phyloP scores from a whole-genome alignment of 805 yeast species.

The Maudiozyma serrabonitensis region DNA sequence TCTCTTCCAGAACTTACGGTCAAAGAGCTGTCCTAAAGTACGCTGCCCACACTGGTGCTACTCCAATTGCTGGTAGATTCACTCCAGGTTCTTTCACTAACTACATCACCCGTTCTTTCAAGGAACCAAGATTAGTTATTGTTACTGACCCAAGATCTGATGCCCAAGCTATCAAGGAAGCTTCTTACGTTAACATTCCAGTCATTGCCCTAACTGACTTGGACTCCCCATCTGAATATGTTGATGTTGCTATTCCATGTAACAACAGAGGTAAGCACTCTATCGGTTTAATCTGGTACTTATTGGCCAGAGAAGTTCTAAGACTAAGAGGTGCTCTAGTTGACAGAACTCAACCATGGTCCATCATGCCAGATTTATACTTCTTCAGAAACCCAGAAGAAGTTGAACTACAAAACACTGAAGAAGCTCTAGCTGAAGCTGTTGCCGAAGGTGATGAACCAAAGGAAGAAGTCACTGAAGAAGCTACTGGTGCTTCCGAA shows the following conservation, averaged over 20 bases:
- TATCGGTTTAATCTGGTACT: slow-evolving; percentile 99
- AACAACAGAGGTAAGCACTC: slow-evolving; percentile 99
- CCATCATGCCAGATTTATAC: slow-evolving; percentile 99
- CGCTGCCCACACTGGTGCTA: slow-evolving; percentile 99
- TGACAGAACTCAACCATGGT: slow-evolving; percentile 95
- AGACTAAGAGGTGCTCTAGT: slow-evolving; percentile 97
- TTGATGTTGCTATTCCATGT: slow-evolving; percentile 99
- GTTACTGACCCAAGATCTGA: slow-evolving; percentile 99
- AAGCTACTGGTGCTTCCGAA: slow-evolving; percentile 52
- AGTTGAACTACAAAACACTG: slow-evolving; percentile 69
- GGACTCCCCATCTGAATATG: slow-evolving; percentile 98
- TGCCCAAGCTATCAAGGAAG: slow-evolving; percentile 99
- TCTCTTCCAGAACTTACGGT: slow-evolving; percentile 98
- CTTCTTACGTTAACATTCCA: slow-evolving; percentile 99
- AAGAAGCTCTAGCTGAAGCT: slow-evolving; percentile 64
- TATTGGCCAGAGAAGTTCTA: slow-evolving; percentile 97
- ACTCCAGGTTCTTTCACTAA: slow-evolving; percentile 99
- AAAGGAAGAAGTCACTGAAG: slow-evolving; percentile 73
- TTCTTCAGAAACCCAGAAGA: slow-evolving; percentile 99
- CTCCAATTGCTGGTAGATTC: slow-evolving; percentile 99
- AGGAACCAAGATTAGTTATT: slow-evolving; percentile 98
- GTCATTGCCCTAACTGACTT: slow-evolving; percentile 98
- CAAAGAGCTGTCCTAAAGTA: slow-evolving; percentile 99
- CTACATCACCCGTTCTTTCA: slow-evolving; percentile 99
- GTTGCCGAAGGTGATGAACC: slow-evolving; percentile 51